phyloP scores from a whole-genome alignment of 106 monocot species.

The Dendrobium catenatum region DNA sequence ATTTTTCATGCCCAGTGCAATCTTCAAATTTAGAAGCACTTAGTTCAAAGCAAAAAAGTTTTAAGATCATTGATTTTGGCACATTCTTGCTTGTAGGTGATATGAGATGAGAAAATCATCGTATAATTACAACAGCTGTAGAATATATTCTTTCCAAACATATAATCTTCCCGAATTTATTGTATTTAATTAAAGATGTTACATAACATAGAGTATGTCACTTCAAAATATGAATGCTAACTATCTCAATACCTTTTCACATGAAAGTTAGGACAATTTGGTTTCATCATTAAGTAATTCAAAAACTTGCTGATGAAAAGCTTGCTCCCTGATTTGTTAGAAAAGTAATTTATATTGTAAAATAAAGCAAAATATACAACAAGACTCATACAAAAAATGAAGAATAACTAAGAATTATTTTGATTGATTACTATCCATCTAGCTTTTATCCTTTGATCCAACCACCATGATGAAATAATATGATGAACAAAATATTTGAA shows the following conservation, averaged over 20 bases:
- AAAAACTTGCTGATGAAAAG: background rate
- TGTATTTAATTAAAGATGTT: background rate
- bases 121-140: background rate
- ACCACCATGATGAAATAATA: too few relatives aligned
- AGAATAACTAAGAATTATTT: too few relatives aligned
- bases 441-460: too few relatives aligned
- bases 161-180: background rate
- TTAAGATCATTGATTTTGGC: background rate
- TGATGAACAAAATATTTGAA: too few relatives aligned
- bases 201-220: background rate
- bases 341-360: background rate
- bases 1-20: background rate
- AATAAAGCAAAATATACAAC: background rate
- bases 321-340: conserved; percentile 1
- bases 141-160: conserved; percentile 4
- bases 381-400: too few relatives aligned
- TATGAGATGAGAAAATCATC: conserved; percentile 4
- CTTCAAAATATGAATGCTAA: background rate
- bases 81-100: background rate
- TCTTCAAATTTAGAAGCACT: conserved; percentile 10
- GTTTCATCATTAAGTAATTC: background rate
- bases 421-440: too few relatives aligned
- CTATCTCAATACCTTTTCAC: background rate
- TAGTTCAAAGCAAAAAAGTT: background rate
- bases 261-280: background rate